Evolutionary conservation across 345 rosid genomes (phyloP), one percentile per base, ranked within the genome.

Genomic region (Lenwebbia sp.): DNA sequence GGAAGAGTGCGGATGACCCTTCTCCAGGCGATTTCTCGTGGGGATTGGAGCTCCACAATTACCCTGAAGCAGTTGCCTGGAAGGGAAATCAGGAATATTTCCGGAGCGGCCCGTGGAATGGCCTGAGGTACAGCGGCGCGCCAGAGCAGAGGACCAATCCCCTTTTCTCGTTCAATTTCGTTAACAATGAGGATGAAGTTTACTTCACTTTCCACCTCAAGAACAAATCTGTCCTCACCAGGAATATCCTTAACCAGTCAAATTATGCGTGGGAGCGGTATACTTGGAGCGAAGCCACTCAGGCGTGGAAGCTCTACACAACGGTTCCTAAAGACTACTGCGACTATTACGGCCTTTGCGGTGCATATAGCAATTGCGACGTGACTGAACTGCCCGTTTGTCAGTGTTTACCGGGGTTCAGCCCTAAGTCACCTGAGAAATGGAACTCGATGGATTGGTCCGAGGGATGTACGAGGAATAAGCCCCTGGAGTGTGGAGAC

Each of bases 41-140:
- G 86, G 89, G 88, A 30, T 0, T 92, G 9, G 86, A 88, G 15
- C 85, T n/a, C 17, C 62, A 54, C 44, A 89, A 86, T 33, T 88
- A 85, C 81, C 95, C 95, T 3, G 93, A 93, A 58, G 4, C 82
- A 8, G 81, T 89, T 54, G 83, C 92, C 28, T 83, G 82, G 86
- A 85, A 88, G 17, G 83, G 89, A 17, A 60, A 84, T 19, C 14
- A 50, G 22, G 82, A 30, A 47, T 41, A 54, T 41, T 90, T 90
- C 55, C 84, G 95, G 1, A 90, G 92, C 14, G 95, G 95, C 19
- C 89, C 92, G 0, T 93, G 94, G 95, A 92, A 92, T 85, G 95
- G 94, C 9, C 17, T 65, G 10, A 85, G 91, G 84, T 92, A 89
- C 84, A 90, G 93, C 83, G 95, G 94, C 17, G 90, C 89, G 4